Evolutionary conservation across 2,329 filamentous ascomycete genomes (phyloP).

Genomic region (Colletotrichum salicis): DNA sequence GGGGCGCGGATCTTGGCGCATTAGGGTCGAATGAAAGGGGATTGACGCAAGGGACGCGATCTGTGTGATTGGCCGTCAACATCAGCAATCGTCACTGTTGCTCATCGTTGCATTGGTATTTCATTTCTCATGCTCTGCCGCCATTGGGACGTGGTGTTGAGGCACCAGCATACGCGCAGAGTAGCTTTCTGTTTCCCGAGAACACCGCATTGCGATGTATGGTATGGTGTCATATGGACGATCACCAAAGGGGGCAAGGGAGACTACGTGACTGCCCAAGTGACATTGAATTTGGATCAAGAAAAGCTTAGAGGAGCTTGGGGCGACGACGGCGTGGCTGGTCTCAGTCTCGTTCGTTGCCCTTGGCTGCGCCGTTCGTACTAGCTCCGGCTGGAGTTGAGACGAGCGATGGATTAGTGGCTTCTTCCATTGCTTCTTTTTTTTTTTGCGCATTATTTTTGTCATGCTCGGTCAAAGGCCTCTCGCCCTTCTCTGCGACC

Average conservation of each 20-base stretch:
- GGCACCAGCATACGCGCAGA: background rate
- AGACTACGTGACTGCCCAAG: background rate
- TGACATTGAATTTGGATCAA: background rate
- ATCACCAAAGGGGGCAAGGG: background rate
- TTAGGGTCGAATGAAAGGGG: slow-evolving; percentile 22
- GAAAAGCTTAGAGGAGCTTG: slow-evolving; percentile 13
- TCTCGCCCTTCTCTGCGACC: background rate
- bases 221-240: background rate
- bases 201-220: background rate
- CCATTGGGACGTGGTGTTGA: background rate
- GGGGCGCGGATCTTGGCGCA: slow-evolving; percentile 24
- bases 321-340: slow-evolving; percentile 28
- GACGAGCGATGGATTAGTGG: slow-evolving; percentile 22
- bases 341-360: background rate
- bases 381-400: slow-evolving; percentile 8
- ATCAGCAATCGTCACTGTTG: slow-evolving; percentile 9
- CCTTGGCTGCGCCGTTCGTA: slow-evolving; percentile 7
- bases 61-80: slow-evolving; percentile 17
- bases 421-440: slow-evolving; percentile 32
- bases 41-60: slow-evolving; percentile 30
- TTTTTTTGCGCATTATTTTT: slow-evolving; percentile 7
- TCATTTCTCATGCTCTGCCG: background rate
- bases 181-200: background rate
- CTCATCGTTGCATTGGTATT: background rate
- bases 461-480: background rate